A percentile compares a stretch with the other conserved stretches of the same genome.
Conservation (phyloP, 2,329 filamentous ascomycete genomes). For the Colletotrichum sp. region DNA sequence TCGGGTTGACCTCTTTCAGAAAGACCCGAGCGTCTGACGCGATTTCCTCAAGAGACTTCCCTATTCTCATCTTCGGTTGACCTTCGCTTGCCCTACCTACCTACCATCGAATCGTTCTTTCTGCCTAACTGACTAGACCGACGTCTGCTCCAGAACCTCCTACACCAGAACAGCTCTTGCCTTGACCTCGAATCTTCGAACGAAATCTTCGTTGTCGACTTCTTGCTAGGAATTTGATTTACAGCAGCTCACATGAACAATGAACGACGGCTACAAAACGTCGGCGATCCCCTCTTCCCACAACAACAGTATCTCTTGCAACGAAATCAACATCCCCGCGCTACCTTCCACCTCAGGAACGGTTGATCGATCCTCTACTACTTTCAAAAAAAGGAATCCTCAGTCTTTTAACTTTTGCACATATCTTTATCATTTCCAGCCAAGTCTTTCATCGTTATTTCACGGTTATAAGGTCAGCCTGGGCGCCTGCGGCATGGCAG, state of each 20-base stretch:
- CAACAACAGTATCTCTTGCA: background rate
- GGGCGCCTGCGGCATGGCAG: background rate
- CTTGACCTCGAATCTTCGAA: background rate
- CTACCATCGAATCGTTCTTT: background rate
- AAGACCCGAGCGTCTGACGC: background rate
- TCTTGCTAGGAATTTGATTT: background rate
- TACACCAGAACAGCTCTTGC: background rate
- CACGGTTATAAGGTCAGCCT: background rate
- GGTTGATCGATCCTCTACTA: background rate
- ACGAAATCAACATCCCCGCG: background rate
- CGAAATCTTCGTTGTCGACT: background rate
- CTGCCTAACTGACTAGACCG: background rate
- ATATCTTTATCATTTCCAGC: background rate
- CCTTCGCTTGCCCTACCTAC: background rate
- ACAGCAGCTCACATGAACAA: background rate
- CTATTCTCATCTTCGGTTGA: background rate
- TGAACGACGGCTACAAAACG: background rate
- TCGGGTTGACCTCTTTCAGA: background rate
- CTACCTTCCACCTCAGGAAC: background rate
- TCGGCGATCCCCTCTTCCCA: background rate
- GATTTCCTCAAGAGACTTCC: background rate
- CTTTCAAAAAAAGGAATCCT: background rate
- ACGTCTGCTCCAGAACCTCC: background rate
- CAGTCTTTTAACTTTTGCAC: background rate
- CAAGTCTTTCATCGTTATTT: background rate